Evolutionary conservation across 352 stramenopile genomes (phyloP).

Genomic region (Globisporangium camurandrum): DNA sequence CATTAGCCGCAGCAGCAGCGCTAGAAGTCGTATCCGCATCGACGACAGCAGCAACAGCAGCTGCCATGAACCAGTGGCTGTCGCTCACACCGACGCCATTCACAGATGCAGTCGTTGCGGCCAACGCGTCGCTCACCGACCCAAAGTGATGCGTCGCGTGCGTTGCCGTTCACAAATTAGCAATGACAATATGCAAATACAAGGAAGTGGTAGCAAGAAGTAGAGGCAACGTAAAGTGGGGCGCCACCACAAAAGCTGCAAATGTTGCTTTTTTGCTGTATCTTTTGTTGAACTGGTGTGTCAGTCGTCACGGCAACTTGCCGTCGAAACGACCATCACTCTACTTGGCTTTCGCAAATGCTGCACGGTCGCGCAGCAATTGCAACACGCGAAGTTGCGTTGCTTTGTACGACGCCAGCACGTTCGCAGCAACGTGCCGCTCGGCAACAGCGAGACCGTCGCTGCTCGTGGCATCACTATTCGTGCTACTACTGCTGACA

Average conservation of each 20-base stretch:
- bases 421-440: slow-evolving; percentile 26
- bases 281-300: not conserved
- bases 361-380: slow-evolving; percentile 25
- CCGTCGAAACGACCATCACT: too few relatives aligned
- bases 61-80: not conserved
- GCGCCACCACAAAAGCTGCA: too few relatives aligned
- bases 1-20: not conserved
- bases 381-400: slow-evolving; percentile 25
- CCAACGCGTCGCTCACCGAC: not conserved
- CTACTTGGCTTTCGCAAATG: slow-evolving; percentile 5
- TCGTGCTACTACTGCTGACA: not conserved
- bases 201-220: too few relatives aligned
- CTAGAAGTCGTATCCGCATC: too few relatives aligned
- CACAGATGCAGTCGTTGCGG: not conserved
- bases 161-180: too few relatives aligned
- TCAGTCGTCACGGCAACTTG: too few relatives aligned
- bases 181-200: not conserved
- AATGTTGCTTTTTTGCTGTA: not conserved
- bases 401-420: slow-evolving; percentile 30
- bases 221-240: too few relatives aligned
- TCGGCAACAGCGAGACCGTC: slow-evolving; percentile 15
- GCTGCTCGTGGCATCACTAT: not conserved
- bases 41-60: too few relatives aligned
- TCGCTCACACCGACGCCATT: not conserved
- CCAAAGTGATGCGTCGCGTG: too few relatives aligned